Base-by-base conservation (phyloP, 2,329 filamentous ascomycete genomes). In the Pseudocercospora cruenta region DNA sequence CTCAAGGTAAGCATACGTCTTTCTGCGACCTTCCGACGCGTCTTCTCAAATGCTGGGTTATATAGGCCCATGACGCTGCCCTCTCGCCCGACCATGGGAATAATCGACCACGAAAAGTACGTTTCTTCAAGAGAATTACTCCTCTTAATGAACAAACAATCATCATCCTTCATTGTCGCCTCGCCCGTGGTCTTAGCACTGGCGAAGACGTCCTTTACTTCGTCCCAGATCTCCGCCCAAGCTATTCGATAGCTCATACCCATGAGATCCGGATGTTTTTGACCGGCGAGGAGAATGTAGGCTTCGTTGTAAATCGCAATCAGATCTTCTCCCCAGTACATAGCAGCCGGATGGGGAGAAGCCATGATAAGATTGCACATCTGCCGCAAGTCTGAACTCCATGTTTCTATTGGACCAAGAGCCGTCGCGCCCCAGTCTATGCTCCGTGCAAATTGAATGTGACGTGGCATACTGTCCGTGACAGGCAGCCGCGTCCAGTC, bases 291-390 rank as follows among this genome's bases (percentile, higher is more conserved):
- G 8, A 88, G 79, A 45, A 90, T 85, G 73, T 91, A 91, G 0
- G 89, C 87, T 75, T 91, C 89, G 71, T 92, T 92, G 77, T 92
- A 92, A 39, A 92, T 89, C 8, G 86, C 85, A 19, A 89, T 86
- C 45, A 87, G 82, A 12, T 93, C 88, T 12, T 67, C 67, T 21
- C 65, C 66, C 66, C 66, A 68, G 43, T 70, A 69, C 73, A 77
- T 76, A 2, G 75, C 75, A 19, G 75, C 78, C 2, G 79, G 79
- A 73, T 93, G 88, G 10, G 91, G 91, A 65, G 87, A 90, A 14
- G 87, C 90, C 91, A 95, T 93, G 71, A 96, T 88, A 51, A 94
- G 79, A 76, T 94, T 94, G 58, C 91, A 90, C 88, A 94, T 92
- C 68, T 88, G 87, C 62, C 92, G 86, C 58, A 95, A 80, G 71